Evolutionary conservation across 2,329 filamentous ascomycete species (phyloP), one percentile per base, ranked within the genome.

Genomic region (Paradendryphiella salina): DNA sequence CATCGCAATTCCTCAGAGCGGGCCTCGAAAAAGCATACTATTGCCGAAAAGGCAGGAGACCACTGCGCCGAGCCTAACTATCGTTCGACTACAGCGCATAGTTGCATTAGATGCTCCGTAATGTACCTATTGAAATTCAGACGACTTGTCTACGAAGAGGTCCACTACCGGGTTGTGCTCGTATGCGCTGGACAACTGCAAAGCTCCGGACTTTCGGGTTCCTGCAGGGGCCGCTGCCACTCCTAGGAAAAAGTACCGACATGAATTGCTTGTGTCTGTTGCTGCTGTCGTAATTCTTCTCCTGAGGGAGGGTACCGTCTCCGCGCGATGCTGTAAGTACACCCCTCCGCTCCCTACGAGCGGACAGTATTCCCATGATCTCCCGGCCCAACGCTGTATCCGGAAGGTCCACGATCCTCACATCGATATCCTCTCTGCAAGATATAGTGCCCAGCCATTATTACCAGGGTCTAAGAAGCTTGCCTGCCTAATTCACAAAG

Each of bases 401-500:
- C 18, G 56, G 58, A 61, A 61, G 58, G 58, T 61, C 50, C 46
- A 49, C 13, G 33, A 34, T 46, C 34, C 28, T 54, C 34, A 31
- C 37, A 23, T 41, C 46, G 28, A 15, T 33, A 49, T 46, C 32
- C n/a, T 49, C 35, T 23, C 42, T 56, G 42, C 39, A 45, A 15
- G 23, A 50, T 59, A 59, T 51, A 60, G 54, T 62, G 59, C 51
- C 57, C 46, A 60, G 52, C 35, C 50, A 14, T 37, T 33, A 42
- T 28, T 31, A 29, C 57, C 36, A 34, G 57, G 55, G 38, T 38
- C 15, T 11, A n/a, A 10, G 46, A 37, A 42, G 20, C 38, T 56
- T 50, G 52, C 61, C 59, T 59, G 57, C 59, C 59, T 62, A 56
- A 47, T 62, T 44, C 28, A 52, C 45, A 33, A 43, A 45, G 28